phyloP scores from a whole-genome alignment of 78 protist genomes.

The Pigoraptor vietnamica region DNA sequence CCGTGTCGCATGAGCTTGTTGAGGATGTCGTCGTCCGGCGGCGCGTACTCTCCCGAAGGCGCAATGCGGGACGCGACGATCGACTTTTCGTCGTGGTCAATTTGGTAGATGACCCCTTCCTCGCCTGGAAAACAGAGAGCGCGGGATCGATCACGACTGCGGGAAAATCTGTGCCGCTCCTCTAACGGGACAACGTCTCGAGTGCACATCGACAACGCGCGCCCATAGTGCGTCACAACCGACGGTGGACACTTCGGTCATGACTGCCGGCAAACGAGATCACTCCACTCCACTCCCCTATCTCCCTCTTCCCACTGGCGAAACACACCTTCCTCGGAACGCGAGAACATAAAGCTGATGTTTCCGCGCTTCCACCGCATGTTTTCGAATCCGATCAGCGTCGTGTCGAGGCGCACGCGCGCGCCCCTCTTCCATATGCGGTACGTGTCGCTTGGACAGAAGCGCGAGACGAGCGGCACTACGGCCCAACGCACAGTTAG shows the following conservation, averaged over 20 bases:
- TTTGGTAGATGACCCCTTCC: background rate
- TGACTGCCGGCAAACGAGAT: too few species aligned
- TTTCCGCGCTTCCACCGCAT: constrained; percentile 49
- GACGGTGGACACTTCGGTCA: too few species aligned
- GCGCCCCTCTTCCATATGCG: constrained; percentile 30
- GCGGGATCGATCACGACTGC: too few species aligned
- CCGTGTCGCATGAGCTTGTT: background rate
- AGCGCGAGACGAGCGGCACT: constrained; percentile 4
- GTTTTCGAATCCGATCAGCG: constrained; percentile 36
- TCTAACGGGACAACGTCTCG: too few species aligned
- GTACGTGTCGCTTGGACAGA: constrained; percentile 10
- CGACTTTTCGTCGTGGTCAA: background rate
- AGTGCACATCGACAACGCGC: too few species aligned
- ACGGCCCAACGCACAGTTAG: background rate
- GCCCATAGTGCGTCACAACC: too few species aligned
- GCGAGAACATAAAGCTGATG: constrained; percentile 22
- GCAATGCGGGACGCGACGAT: background rate
- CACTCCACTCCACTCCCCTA: too few species aligned
- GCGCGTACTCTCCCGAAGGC: background rate
- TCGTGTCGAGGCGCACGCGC: constrained; percentile 48
- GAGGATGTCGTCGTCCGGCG: background rate
- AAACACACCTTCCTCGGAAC: background rate
- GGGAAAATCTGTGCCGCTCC: too few species aligned
- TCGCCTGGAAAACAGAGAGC: background rate
- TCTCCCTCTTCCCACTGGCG: too few species aligned